Evolutionary conservation across 2,329 filamentous ascomycete genomes (phyloP).

Genomic region (Beauveria sp.): DNA sequence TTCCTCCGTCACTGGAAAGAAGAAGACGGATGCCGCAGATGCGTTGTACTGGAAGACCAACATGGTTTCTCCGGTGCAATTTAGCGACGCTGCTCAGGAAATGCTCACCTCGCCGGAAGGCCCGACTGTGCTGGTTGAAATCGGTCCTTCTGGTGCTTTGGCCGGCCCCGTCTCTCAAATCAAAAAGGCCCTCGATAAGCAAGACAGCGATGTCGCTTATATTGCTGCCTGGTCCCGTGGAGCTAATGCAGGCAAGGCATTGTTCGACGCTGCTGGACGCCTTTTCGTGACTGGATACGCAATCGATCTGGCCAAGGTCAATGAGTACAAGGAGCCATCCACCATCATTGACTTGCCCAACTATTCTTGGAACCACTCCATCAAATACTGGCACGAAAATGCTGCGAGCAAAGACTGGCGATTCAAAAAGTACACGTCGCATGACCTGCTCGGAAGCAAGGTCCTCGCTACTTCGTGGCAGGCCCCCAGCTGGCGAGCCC

Average conservation of each 20-base stretch:
- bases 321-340: neutral
- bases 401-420: slow-evolving; percentile 18
- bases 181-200: slow-evolving; percentile 5
- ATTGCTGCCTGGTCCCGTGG: neutral
- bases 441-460: slow-evolving; percentile 24
- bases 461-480: slow-evolving; percentile 22
- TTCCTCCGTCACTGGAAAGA: neutral
- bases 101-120: slow-evolving; percentile 3
- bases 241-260: neutral
- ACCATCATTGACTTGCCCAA: slow-evolving; percentile 16
- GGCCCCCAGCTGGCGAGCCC: slow-evolving; percentile 32
- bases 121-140: neutral
- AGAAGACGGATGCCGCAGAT: neutral
- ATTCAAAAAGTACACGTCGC: slow-evolving; percentile 16
- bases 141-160: slow-evolving; percentile 1
- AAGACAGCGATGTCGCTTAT: neutral
- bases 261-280: neutral
- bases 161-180: slow-evolving; percentile 5
- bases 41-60: slow-evolving; percentile 14
- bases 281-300: slow-evolving; percentile 1
- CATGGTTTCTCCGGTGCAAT: slow-evolving; percentile 13
- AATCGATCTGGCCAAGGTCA: slow-evolving; percentile 10
- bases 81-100: slow-evolving; percentile 6
- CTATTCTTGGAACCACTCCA: slow-evolving; percentile 20
- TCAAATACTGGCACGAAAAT: slow-evolving; percentile 17